Evolutionary conservation across 2,329 filamentous ascomycete species (phyloP), one percentile per base, ranked within the genome.

Genomic region (Epichloe coenophiala): DNA sequence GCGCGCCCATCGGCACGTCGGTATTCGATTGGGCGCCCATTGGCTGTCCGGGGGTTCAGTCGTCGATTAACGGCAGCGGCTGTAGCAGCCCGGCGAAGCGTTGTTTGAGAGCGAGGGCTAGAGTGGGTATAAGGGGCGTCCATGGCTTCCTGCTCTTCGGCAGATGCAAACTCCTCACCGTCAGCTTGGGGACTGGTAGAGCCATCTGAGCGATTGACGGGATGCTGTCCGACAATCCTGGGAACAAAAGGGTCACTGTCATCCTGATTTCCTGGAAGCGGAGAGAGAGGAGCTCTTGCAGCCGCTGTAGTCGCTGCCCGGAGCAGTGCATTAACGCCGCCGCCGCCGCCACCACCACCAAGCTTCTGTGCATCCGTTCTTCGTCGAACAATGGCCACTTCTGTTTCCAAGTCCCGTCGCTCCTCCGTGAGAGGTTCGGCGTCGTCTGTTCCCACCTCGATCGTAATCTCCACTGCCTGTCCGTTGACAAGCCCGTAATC

Each of bases 301-400:
- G 63, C 53, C 57, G 71, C 66, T 7, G 67, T 71, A 2, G 77
- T 75, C 9, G 73, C 67, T 27, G 75, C 65, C 45, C 74, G 71
- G 54, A 77, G 70, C 36, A 80, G 61, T 50, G 69, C 69, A 46
- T 66, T 64, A 52, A 1, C 17, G 17, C 74, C 65, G 51, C 42
- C n/a, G 9, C 15, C 23, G 6, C 23, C 23, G 6, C 23, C 35
- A 9, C 36, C 17, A 17, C 17, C 65, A 19, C 73, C 74, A 56
- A 76, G 72, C 48, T 75, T 76, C 59, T 83, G 80, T 37, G 83
- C 76, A 15, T 86, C 82, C 3, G 86, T 90, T 56, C 86, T 75
- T 55, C 85, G 76, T 57, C 86, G 77, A 47, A 88, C 84, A 58
- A 91, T 80, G 55, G 86, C 87, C 19, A 93, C 86, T 63, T 90